Evolutionary conservation across 768 basidiomycete genomes (phyloP).

Genomic region (Tylopilus rubrobrunneus): DNA sequence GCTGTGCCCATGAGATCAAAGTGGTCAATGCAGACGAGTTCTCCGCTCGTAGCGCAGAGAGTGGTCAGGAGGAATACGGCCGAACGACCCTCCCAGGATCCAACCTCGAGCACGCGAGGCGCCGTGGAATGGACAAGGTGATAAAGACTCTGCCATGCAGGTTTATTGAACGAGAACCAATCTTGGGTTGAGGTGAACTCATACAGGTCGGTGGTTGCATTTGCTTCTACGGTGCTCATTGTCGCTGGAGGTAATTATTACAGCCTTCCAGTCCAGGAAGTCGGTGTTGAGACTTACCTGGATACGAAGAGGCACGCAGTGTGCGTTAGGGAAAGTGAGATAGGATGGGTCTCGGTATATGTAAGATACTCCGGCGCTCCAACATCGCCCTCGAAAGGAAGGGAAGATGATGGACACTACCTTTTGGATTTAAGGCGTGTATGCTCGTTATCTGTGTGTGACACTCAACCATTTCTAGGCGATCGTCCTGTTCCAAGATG

Average conservation of each 20-base stretch:
- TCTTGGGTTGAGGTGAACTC: conserved; percentile 53
- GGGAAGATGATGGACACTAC: not conserved
- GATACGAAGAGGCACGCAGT: not conserved
- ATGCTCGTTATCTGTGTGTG: not conserved
- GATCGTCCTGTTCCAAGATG: not conserved
- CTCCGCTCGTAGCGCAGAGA: conserved; percentile 41
- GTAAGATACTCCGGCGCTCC: conserved; percentile 7
- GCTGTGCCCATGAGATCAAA: conserved; percentile 58
- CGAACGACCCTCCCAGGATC: conserved; percentile 63
- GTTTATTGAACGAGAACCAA: conserved; percentile 49
- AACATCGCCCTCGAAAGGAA: not conserved
- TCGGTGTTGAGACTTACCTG: not conserved
- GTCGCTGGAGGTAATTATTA: conserved; percentile 9
- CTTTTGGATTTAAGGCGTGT: conserved; percentile 11
- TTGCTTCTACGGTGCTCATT: conserved; percentile 8
- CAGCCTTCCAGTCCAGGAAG: not conserved
- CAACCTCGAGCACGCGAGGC: conserved; percentile 53
- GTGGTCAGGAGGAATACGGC: conserved; percentile 51
- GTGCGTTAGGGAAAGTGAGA: not conserved
- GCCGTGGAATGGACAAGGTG: conserved; percentile 32
- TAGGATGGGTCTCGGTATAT: conserved; percentile 10
- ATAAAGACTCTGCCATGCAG: conserved; percentile 42
- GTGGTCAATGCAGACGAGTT: conserved; percentile 55
- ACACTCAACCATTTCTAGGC: conserved; percentile 1
- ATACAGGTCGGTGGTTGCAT: conserved; percentile 20